Conservation (phyloP, 1,139 yeast species). For the Nakaseomyces uthaithaninus region DNA sequence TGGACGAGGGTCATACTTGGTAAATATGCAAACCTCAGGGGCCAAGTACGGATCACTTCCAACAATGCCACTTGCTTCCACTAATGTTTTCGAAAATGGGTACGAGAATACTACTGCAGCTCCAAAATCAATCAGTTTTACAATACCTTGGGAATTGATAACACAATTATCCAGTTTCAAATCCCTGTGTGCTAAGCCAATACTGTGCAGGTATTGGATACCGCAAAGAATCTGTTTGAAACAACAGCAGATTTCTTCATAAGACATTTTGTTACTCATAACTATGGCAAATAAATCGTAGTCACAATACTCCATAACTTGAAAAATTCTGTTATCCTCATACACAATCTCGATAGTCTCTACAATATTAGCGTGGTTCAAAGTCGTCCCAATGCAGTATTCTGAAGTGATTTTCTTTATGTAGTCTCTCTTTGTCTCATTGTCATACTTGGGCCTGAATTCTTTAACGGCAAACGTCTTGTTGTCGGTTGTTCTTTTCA, state of each 20-base stretch:
- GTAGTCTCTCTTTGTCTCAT: constrained; percentile 77
- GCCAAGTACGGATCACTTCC: constrained; percentile 94
- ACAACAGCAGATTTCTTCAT: constrained; percentile 82
- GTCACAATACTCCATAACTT: constrained; percentile 94
- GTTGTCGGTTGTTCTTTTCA: constrained; percentile 60
- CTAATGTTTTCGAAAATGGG: constrained; percentile 74
- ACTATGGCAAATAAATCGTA: constrained; percentile 90
- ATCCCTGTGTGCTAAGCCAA: constrained; percentile 89
- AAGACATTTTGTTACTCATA: constrained; percentile 87
- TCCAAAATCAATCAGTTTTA: constrained; percentile 88
- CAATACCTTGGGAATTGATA: constrained; percentile 73
- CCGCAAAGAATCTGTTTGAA: constrained; percentile 81
- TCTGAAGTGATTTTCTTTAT: constrained; percentile 93
- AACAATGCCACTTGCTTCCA: constrained; percentile 82
- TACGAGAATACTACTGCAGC: constrained; percentile 89
- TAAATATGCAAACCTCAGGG: constrained; percentile 79
- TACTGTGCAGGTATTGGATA: constrained; percentile 71
- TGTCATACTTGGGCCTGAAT: constrained; percentile 68
- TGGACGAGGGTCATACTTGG: constrained; percentile 84
- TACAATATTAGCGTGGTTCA: constrained; percentile 83
- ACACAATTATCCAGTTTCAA: constrained; percentile 91
- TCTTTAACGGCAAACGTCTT: constrained; percentile 86
- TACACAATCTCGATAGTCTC: constrained; percentile 87
- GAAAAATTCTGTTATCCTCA: constrained; percentile 79
- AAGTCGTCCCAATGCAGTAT: constrained; percentile 86